These are phyloP conservation scores for Pyrus pyrifolia DNA, from an alignment of 306 rosid species.

Conservation along the genomic window DNA sequence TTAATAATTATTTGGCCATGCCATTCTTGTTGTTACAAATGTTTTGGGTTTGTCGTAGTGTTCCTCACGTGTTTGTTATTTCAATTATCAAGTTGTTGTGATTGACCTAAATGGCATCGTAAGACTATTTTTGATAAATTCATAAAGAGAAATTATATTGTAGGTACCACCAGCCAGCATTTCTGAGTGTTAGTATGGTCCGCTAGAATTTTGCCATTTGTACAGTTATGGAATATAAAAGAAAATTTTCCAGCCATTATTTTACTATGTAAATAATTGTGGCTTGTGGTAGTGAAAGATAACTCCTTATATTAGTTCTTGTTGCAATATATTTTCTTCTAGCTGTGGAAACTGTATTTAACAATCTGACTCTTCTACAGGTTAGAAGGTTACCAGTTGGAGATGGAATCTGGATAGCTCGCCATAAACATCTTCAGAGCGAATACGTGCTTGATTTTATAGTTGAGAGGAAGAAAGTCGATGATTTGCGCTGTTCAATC, in stretches of 20 bases:
- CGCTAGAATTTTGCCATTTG: too few species aligned
- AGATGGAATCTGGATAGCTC: conserved; percentile 96
- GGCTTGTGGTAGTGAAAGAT: not conserved
- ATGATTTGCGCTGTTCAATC: conserved; percentile 83
- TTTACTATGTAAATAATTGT: not conserved
- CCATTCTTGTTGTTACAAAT: not conserved
- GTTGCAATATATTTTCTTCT: conserved; percentile 4
- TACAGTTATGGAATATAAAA: not conserved
- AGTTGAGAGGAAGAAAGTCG: conserved; percentile 83
- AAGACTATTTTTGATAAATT: too few species aligned
- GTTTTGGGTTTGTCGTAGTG: not conserved
- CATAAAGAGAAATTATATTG: too few species aligned
- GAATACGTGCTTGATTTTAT: conserved; percentile 95
- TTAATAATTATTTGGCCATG: not conserved
- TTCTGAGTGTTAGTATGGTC: too few species aligned
- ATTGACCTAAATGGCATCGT: too few species aligned
- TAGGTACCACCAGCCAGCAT: too few species aligned
- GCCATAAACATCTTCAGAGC: conserved; percentile 52
- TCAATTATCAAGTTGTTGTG: too few species aligned
- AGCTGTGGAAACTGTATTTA: not conserved
- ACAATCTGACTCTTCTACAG: conserved; percentile 33
- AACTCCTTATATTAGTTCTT: not conserved
- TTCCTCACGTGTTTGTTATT: not conserved
- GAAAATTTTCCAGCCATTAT: not conserved
- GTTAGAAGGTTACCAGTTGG: conserved; percentile 89